A percentile compares a stretch with the other conserved stretches of the same genome.
Evolutionary conservation across 2,329 filamentous ascomycete species (phyloP).

Genomic region (Nannizzia gypsea): DNA sequence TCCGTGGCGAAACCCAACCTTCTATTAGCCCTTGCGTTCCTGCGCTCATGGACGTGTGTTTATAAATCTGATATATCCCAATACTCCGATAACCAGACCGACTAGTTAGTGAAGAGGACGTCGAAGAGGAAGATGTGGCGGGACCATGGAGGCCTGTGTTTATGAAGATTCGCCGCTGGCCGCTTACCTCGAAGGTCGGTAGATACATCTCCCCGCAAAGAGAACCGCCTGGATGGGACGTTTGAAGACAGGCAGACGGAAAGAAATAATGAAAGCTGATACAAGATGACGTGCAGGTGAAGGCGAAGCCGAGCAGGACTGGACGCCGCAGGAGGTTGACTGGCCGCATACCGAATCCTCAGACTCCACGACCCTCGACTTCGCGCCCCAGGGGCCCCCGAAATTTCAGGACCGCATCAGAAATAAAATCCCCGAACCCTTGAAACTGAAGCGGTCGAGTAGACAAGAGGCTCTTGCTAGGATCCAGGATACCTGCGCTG

Average conservation of each 20-base stretch:
- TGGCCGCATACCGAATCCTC: conserved; percentile 4
- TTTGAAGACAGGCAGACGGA: too few relatives aligned
- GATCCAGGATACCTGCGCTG: conserved; percentile 38
- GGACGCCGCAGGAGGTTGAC: conserved; percentile 24
- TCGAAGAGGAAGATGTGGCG: conserved; percentile 10
- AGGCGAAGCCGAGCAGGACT: conserved; percentile 34
- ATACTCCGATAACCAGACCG: not conserved
- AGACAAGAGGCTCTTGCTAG: conserved; percentile 26
- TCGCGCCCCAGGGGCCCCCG: conserved; percentile 40
- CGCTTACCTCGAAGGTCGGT: conserved; percentile 74
- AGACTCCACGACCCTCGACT: conserved; percentile 23
- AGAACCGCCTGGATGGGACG: not conserved
- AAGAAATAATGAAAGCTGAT: not conserved
- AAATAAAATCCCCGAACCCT: conserved; percentile 38
- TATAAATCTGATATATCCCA: not conserved
- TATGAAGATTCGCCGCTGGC: conserved; percentile 80
- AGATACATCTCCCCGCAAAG: not conserved
- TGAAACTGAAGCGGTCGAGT: conserved; percentile 27
- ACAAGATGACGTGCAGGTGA: conserved; percentile 27
- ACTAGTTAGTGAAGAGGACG: not conserved
- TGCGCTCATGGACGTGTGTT: not conserved
- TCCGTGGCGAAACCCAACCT: not conserved
- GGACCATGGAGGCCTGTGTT: conserved; percentile 71
- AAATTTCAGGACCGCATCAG: conserved; percentile 39
- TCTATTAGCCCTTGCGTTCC: not conserved